Percentiles rank a stretch among this genome's conserved stretches.
These are phyloP conservation scores for Mycothermus thermophilus DNA, from an alignment of 495 filamentous ascomycete species.

Conservation along the genomic window DNA sequence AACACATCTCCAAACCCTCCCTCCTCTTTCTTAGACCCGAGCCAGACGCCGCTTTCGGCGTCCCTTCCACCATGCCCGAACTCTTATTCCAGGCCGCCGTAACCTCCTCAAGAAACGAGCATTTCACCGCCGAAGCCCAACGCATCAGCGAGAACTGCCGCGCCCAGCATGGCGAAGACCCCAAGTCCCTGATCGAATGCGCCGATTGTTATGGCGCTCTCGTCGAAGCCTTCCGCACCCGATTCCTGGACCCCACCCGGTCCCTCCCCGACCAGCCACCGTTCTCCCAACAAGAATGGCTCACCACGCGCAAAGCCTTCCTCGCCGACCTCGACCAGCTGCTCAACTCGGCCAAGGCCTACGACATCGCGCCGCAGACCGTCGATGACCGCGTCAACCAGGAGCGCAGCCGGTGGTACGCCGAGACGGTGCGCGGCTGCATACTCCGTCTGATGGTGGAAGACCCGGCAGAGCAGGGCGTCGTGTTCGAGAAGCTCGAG, in stretches of 20 bases:
- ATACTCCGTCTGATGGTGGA: slow-evolving; percentile 21
- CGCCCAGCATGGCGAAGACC: slow-evolving; percentile 11
- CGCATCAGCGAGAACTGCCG: slow-evolving; percentile 12
- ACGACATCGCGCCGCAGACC: slow-evolving; percentile 20
- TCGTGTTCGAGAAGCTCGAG: slow-evolving; percentile 15
- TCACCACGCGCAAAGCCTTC: slow-evolving; percentile 24
- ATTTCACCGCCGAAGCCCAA: slow-evolving; percentile 7
- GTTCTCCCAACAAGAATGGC: slow-evolving; percentile 24
- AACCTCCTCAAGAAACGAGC: slow-evolving; percentile 6
- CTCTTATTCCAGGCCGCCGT: slow-evolving; percentile 14
- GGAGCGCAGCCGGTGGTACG: slow-evolving; percentile 32
- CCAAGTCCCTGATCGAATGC: slow-evolving; percentile 20
- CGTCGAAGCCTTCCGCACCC: slow-evolving; percentile 22
- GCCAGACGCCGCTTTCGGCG: background rate
- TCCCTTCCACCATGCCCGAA: too few relatives aligned
- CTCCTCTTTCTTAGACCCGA: background rate
- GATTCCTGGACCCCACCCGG: slow-evolving; percentile 14
- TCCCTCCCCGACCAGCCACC: slow-evolving; percentile 3
- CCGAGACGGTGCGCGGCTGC: slow-evolving; percentile 20
- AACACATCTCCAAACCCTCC: background rate
- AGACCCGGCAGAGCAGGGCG: slow-evolving; percentile 7
- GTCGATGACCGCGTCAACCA: slow-evolving; percentile 29
- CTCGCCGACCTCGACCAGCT: slow-evolving; percentile 27
- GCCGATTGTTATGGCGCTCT: slow-evolving; percentile 25
- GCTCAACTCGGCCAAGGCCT: slow-evolving; percentile 23